Base-by-base conservation (phyloP, 139 green algal genomes). In the Picochlorum sp. region DNA sequence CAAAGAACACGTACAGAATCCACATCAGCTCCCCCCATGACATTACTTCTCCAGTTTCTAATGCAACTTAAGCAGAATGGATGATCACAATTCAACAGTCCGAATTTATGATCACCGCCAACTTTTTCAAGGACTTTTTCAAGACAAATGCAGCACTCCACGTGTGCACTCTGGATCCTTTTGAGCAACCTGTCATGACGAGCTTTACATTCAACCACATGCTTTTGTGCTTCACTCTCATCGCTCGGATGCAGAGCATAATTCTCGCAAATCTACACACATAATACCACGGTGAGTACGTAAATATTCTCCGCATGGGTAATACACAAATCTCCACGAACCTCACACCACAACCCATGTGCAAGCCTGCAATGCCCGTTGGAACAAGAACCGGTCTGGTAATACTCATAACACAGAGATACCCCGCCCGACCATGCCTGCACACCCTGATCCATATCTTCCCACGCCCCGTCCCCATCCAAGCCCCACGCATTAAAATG, bases 31-130 rank as follows among this genome's bases (percentile, higher is more conserved):
- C 38, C 70, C 16, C 57, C 57, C 31, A 75, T 70, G 4, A 45
- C 54, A 21, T 78, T 82, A 63, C 59, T 61, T 3, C 88, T 70
- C 88, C 88, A 95, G 66, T 31, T 70, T 45, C 88, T 78, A 60
- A 95, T 95, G 83, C 88, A 95, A 9, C 31, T 9, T 23, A 95
- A 71, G 77, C 88, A 95, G 67, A 95, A 95, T 37, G 79, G 20
- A 68, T 95, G 88, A 21, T 91, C 78, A 66, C 88, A 95, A 38
- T 63, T 56, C 65, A 95, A 69, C 70, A 95, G 81, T 2, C 88
- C 88, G 70, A 95, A 95, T 31, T 73, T 74, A 30, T 82, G 76
- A 6, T 82, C 73, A 0, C 52, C 49, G 0, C 55, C 50, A 3
- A 57, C 41, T 59, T 88, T 88, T 18, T 49, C 56, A 57, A 90